Evolutionary conservation across 2,329 filamentous ascomycete genomes (phyloP).

Genomic region (Ophiocordyceps camponoti-saundersi): DNA sequence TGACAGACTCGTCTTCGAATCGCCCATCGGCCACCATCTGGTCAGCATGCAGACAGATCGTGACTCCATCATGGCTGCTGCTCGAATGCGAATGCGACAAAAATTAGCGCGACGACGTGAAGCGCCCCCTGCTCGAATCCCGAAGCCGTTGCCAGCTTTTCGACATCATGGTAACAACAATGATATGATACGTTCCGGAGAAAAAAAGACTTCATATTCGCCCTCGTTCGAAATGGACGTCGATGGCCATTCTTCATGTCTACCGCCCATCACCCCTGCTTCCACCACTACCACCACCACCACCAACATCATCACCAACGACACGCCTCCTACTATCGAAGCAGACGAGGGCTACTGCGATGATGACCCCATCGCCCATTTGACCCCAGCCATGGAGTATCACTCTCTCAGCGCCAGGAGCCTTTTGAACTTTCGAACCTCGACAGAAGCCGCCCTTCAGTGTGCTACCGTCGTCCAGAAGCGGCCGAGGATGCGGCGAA

Average conservation of each 20-base stretch:
- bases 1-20: not conserved
- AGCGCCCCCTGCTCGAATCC: not conserved
- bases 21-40: not conserved
- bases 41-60: not conserved
- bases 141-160: too few relatives aligned
- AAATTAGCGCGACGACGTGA: not conserved
- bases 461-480: constrained; percentile 4
- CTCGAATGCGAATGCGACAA: not conserved
- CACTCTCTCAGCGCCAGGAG: constrained; percentile 1
- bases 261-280: not conserved
- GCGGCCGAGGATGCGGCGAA: constrained; percentile 3
- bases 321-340: not conserved
- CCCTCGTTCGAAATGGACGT: too few relatives aligned
- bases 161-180: too few relatives aligned
- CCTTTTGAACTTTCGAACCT: constrained; percentile 2
- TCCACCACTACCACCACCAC: too few relatives aligned
- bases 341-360: constrained; percentile 4
- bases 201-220: too few relatives aligned
- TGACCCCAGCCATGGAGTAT: not conserved
- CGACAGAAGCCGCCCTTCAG: constrained; percentile 4
- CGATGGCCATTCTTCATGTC: too few relatives aligned
- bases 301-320: not conserved
- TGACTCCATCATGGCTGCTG: too few relatives aligned
- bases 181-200: too few relatives aligned
- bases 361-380: not conserved